Conservation (phyloP, 2,329 filamentous ascomycete species). For the Metarhizium robertsii region DNA sequence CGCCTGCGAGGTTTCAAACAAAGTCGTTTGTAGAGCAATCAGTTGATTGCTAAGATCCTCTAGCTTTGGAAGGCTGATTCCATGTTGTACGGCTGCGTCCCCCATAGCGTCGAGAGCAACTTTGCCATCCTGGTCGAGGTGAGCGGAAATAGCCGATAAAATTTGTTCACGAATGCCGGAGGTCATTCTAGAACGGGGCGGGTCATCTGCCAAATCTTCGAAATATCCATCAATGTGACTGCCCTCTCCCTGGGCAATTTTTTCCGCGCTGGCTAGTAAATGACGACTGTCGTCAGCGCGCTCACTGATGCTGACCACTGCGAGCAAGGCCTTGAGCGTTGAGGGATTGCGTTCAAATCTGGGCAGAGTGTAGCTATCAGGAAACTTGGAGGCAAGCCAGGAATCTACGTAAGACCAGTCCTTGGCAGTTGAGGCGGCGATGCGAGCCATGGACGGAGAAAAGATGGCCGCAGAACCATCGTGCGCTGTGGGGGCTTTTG, state of each 20-base stretch:
- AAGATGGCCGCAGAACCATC: constrained; percentile 45
- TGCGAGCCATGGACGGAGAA: constrained; percentile 59
- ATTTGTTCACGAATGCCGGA: constrained; percentile 39
- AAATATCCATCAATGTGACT: not conserved
- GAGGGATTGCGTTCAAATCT: constrained; percentile 80
- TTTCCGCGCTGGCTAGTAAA: constrained; percentile 49
- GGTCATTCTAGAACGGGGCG: constrained; percentile 24
- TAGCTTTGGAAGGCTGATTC: constrained; percentile 37
- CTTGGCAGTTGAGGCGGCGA: constrained; percentile 72
- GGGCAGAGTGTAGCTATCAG: constrained; percentile 51
- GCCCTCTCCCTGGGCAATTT: constrained; percentile 36
- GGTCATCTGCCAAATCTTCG: constrained; percentile 16
- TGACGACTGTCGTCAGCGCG: constrained; percentile 61
- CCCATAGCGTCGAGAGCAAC: constrained; percentile 50
- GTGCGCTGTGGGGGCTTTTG: not conserved
- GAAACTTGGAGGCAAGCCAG: constrained; percentile 69
- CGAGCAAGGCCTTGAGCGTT: constrained; percentile 66
- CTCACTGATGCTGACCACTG: constrained; percentile 69
- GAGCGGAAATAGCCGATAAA: not conserved
- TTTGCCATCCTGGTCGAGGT: constrained; percentile 43
- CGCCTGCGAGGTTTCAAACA: constrained; percentile 47
- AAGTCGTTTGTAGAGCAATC: constrained; percentile 44
- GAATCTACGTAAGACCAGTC: constrained; percentile 84
- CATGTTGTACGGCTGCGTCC: constrained; percentile 38
- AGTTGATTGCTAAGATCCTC: constrained; percentile 42